Base-by-base conservation (phyloP, 2,329 filamentous ascomycete genomes). In the Amphichorda felina region DNA sequence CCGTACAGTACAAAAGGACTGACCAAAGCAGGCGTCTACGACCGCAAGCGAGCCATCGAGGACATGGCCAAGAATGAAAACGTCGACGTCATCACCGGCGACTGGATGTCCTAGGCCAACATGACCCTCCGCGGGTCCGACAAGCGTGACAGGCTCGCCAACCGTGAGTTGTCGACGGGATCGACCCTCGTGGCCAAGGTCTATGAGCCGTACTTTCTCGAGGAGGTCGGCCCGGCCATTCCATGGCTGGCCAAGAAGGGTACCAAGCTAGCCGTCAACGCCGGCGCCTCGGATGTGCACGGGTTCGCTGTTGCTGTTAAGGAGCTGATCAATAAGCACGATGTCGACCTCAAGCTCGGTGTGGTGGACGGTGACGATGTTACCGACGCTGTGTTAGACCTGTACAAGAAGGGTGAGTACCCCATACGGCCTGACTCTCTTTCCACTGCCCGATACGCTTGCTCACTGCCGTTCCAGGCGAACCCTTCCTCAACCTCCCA, bases 161-260 rank as follows among this genome's bases (percentile, higher is more conserved):
- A 45, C 13, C 40, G 41, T 10, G 38, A 43, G 11, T 45, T 47
- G 39, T 41, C 48, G 8, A 55, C 53, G 5, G 52, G 45, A 9
- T 44, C 43, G 47, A 36, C 42, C 1, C 37, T 43, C 1, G 44
- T 47, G 8, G 43, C 46, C n/a, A 48, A 49, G 38, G 45, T 21
- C 59, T 66, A 33, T 66, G 65, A 66, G 60, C 67, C 37, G 48
- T 42, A 52, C 42, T 45, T 58, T 45, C 43, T 50, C 45, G 50
- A 51, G 39, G 42, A 47, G 39, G 34, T 51, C 41, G 40, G 45
- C 35, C 55, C 54, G 2, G 53, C 55, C 5, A 44, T 59, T 8
- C 42, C 44, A 1, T 43, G 49, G 37, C 41, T 58, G 2, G 46
- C 45, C 9, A 40, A 43, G 29, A 49, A 48, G 24, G 47, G 50